A percentile compares a stretch with the other conserved stretches of the same genome.
These are phyloP conservation scores for Diutina pseudorugosa DNA, from an alignment of 1,139 yeast species.

Conservation along the genomic window DNA sequence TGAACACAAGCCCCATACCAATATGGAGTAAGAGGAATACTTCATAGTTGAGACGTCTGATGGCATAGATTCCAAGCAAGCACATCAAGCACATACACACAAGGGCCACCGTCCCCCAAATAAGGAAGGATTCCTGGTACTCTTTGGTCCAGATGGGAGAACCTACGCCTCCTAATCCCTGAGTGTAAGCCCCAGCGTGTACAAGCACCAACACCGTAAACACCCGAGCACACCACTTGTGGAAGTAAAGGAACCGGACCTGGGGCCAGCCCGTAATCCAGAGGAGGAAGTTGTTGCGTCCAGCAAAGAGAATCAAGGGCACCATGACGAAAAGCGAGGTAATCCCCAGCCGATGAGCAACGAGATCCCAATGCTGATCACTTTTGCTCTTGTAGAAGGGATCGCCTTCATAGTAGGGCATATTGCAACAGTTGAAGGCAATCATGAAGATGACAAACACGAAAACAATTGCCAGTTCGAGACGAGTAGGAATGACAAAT, in stretches of 20 bases:
- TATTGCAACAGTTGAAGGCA: background rate
- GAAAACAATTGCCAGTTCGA: background rate
- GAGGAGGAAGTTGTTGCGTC: constrained; percentile 1
- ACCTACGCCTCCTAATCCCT: constrained; percentile 6
- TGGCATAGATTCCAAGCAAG: background rate
- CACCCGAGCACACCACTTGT: constrained; percentile 11
- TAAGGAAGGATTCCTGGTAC: constrained; percentile 5
- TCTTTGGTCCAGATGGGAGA: constrained; percentile 7
- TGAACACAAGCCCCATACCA: constrained; percentile 24
- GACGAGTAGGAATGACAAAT: background rate
- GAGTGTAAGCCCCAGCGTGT: constrained; percentile 28
- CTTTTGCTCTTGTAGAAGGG: background rate
- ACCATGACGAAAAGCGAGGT: background rate
- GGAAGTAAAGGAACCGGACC: background rate
- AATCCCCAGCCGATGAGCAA: background rate
- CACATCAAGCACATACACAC: constrained; percentile 1
- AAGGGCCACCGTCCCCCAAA: constrained; percentile 7
- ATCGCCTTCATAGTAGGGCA: background rate
- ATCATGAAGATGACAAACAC: background rate
- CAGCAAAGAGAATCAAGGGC: background rate
- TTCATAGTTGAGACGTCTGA: constrained; percentile 22
- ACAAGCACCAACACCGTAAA: constrained; percentile 17
- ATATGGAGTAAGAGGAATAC: constrained; percentile 29
- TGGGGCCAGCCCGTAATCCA: background rate
- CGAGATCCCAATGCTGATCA: background rate